Percentiles rank a stretch among this genome's conserved stretches.
These are phyloP conservation scores for Erysiphe pulchra DNA, from an alignment of 2,329 filamentous ascomycete genomes.

Conservation along the genomic window DNA sequence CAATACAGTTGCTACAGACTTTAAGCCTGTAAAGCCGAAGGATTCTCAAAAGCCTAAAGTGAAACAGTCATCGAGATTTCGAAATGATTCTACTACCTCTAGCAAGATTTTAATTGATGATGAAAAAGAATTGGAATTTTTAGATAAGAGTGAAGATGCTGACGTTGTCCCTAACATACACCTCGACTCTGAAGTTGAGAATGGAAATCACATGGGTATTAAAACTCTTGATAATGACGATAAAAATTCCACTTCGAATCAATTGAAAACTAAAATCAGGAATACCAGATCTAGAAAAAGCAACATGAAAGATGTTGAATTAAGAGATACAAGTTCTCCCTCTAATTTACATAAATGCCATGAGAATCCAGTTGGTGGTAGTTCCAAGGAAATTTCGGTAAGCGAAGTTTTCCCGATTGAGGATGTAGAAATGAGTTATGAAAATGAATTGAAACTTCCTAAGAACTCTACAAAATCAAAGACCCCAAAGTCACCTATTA, in stretches of 20 bases:
- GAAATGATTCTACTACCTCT: too few relatives aligned
- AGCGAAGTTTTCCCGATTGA: too few relatives aligned
- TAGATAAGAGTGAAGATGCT: conserved; percentile 41
- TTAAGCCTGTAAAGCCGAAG: conserved; percentile 6
- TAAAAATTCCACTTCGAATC: not conserved
- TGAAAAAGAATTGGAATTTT: conserved; percentile 22
- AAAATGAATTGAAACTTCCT: conserved; percentile 28
- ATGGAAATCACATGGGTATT: conserved; percentile 38
- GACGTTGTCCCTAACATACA: conserved; percentile 67
- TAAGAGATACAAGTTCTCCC: too few relatives aligned
- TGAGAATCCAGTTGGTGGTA: too few relatives aligned
- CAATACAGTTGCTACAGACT: not conserved
- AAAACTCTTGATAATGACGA: not conserved
- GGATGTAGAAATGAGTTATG: not conserved
- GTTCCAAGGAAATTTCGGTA: too few relatives aligned
- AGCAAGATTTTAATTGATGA: too few relatives aligned
- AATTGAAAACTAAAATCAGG: not conserved
- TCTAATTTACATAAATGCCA: too few relatives aligned
- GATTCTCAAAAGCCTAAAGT: conserved; percentile 4
- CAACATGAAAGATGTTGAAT: conserved; percentile 8
- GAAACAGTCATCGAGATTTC: conserved; percentile 6
- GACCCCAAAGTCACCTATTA: conserved; percentile 13
- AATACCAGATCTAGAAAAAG: conserved; percentile 7
- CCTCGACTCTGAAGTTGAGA: conserved; percentile 35
- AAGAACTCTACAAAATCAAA: conserved; percentile 23